phyloP scores from a whole-genome alignment of 768 basidiomycete genomes.

The Cantharellus anzutake region DNA sequence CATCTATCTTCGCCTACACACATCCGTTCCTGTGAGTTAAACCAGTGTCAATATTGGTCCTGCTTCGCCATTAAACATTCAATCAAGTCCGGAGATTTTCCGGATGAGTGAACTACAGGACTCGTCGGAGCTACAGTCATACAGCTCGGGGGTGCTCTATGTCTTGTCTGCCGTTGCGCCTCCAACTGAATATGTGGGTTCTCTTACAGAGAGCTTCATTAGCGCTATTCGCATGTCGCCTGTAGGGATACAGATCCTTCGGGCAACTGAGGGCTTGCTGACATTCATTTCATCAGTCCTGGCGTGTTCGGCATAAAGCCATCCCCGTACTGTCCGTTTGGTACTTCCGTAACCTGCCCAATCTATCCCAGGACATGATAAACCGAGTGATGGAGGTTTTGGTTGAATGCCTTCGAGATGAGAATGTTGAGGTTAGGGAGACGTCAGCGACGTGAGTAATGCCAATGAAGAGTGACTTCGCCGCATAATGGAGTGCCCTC shows the following conservation, averaged over 20 bases:
- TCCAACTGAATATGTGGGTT: conserved; percentile 41
- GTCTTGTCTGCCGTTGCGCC: conserved; percentile 69
- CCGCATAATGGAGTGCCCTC: neutral
- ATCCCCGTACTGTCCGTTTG: conserved; percentile 78
- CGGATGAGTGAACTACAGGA: conserved; percentile 85
- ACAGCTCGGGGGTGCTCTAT: conserved; percentile 63
- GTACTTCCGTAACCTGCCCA: conserved; percentile 76
- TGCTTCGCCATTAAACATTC: neutral
- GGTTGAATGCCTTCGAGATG: conserved; percentile 67
- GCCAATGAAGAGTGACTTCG: neutral
- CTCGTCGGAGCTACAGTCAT: conserved; percentile 48
- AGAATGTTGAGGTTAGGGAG: conserved; percentile 84
- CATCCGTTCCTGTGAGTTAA: conserved; percentile 52
- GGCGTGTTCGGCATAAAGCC: conserved; percentile 76
- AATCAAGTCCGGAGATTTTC: conserved; percentile 59
- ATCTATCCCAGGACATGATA: conserved; percentile 47
- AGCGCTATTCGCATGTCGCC: conserved; percentile 58
- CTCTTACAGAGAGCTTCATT: conserved; percentile 41
- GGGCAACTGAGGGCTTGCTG: conserved; percentile 2
- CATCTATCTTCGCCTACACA: conserved; percentile 57
- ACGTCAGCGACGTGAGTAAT: conserved; percentile 50
- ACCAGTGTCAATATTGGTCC: neutral
- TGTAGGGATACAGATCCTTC: conserved; percentile 23
- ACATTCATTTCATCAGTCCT: conserved; percentile 33
- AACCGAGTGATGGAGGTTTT: conserved; percentile 65